Conservation (phyloP, 306 rosid genomes). For the Quercus bicolor region DNA sequence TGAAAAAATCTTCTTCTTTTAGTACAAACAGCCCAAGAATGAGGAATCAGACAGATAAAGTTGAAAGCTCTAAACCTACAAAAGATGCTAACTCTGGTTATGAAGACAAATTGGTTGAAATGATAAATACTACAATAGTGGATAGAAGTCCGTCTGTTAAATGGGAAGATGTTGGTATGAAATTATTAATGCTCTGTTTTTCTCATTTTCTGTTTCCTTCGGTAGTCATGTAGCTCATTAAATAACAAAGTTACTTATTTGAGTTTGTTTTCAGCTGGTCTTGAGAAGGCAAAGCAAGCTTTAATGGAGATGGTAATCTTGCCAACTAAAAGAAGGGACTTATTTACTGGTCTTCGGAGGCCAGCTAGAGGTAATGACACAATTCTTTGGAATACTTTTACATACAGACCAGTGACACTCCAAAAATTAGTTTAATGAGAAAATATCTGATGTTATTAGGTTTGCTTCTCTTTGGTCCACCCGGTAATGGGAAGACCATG, state of each 20-base stretch:
- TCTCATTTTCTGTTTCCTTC: slow-evolving; percentile 1
- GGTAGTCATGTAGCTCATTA: slow-evolving; percentile 1
- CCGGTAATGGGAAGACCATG: slow-evolving; percentile 98
- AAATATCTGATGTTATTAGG: slow-evolving; percentile 46
- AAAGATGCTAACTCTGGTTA: slow-evolving; percentile 47
- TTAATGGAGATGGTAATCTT: slow-evolving; percentile 97
- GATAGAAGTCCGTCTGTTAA: slow-evolving; percentile 91
- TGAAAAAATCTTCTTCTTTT: slow-evolving; percentile 30
- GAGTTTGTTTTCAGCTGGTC: slow-evolving; percentile 69
- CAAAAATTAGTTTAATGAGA: not conserved
- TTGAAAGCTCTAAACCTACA: slow-evolving; percentile 48
- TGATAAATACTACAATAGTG: slow-evolving; percentile 87
- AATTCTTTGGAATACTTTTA: slow-evolving; percentile 6
- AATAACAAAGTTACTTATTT: slow-evolving; percentile 27
- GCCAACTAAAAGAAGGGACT: slow-evolving; percentile 90
- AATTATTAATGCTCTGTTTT: not conserved
- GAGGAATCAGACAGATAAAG: slow-evolving; percentile 44
- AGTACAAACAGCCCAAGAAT: slow-evolving; percentile 25
- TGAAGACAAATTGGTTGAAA: slow-evolving; percentile 79
- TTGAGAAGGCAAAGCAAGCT: slow-evolving; percentile 94
- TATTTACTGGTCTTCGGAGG: slow-evolving; percentile 95
- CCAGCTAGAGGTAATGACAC: slow-evolving; percentile 73
- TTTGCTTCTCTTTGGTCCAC: slow-evolving; percentile 96
- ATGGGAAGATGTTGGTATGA: slow-evolving; percentile 97
- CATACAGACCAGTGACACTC: not conserved